Percentiles rank a stretch among this genome's conserved stretches.
Conservation (phyloP, 176 grass and related monocot species). For the Saccharum spontaneum region DNA sequence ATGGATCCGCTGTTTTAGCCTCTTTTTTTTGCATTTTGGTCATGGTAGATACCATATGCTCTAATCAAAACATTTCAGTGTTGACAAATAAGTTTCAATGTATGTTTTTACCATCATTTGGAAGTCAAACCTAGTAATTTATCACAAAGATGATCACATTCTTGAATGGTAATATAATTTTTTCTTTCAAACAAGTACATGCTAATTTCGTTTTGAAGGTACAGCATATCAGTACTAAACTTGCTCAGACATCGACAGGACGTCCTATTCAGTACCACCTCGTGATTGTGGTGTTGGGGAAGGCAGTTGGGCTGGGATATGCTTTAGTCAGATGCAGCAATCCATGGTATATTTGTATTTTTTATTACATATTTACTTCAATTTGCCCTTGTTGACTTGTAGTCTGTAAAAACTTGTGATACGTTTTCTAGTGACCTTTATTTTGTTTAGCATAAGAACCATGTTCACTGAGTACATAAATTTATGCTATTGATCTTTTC, state of each 20-base stretch:
- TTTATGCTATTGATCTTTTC: constrained; percentile 31
- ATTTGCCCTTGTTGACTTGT: background rate
- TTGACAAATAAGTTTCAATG: constrained; percentile 10
- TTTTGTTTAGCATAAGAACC: constrained; percentile 8
- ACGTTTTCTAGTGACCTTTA: constrained; percentile 12
- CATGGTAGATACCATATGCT: background rate
- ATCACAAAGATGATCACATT: constrained; percentile 3
- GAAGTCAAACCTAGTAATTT: background rate
- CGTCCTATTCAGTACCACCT: constrained; percentile 87
- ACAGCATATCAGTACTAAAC: constrained; percentile 23
- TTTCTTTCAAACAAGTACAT: background rate
- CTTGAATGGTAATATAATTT: background rate
- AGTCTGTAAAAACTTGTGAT: background rate
- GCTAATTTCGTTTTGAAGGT: constrained; percentile 5
- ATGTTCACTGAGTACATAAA: background rate
- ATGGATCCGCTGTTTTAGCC: background rate
- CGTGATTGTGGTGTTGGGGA: constrained; percentile 72
- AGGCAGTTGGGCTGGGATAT: constrained; percentile 89
- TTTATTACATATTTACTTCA: background rate
- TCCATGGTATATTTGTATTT: constrained; percentile 56
- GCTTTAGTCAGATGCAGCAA: constrained; percentile 65
- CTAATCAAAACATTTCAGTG: background rate
- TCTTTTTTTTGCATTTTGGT: constrained; percentile 16
- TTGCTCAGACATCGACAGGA: constrained; percentile 75
- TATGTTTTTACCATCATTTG: background rate